Evolutionary conservation across 192 early-diverging fungal species (phyloP), one percentile per base, ranked within the genome.

Genomic region (Umbelopsis sp.): DNA sequence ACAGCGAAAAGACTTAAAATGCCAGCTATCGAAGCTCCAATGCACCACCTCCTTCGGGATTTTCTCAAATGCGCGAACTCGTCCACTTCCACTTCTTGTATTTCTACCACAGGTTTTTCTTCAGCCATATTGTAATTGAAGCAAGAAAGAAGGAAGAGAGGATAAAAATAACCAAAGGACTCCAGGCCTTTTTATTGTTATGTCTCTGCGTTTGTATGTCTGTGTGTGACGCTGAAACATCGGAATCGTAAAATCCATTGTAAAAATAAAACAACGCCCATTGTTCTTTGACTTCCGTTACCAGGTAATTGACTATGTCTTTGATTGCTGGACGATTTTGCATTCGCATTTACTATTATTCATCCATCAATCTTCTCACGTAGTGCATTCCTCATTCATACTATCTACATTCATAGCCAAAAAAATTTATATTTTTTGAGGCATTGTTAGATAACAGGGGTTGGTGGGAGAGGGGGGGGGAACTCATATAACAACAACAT

Each of bases 181-280:
- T 12, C 12, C n/a, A 12, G 17, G 10, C 17, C 26, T 62, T 32
- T 34, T 62, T 62, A 53, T 53, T 8, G n/a, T n/a, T 53, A 25
- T 25, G 26, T n/a, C 26, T 41, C 1, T 41, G 12, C 38, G 12
- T 41, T n/a, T n/a, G n/a, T n/a, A 11, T 11, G 38, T 41, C 38
- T 41, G 38, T 41, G 38, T 62, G 56, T 62, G 56, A 62, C 56
- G 26, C 31, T 32, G 24, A 26, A 62, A 62, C 56, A 62, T 62
- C 56, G 31, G 56, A 32, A 62, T 20, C 56, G 17, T 20, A 62
- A 62, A 24, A 34, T 6, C 3, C 16, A 4, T 31, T 29, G 17
- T 34, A 20, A 12, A 54, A 6, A 4, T 11, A 53, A 26, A 22
- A 20, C 26, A 34, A 32, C 26, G 56, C 31, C 24, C 20, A 29